phyloP scores from a whole-genome alignment of 1,139 yeast genomes.

The Entelexis paramagnoliae region DNA sequence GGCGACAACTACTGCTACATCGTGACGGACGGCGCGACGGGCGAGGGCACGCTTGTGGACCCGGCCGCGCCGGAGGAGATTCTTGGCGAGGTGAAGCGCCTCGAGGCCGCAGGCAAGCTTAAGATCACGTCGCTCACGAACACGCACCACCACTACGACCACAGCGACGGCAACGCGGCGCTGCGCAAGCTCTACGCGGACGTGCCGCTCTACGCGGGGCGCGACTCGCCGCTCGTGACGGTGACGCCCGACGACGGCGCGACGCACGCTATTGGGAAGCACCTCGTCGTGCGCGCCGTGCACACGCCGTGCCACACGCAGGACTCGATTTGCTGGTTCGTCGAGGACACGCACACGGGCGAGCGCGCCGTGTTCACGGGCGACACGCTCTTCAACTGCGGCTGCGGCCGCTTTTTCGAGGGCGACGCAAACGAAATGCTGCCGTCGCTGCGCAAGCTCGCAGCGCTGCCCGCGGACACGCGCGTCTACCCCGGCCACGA shows the following conservation, averaged over 20 bases:
- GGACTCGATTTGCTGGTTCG: constrained; percentile 84
- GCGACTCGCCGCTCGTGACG: constrained; percentile 59
- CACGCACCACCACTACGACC: constrained; percentile 94
- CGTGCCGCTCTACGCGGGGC: constrained; percentile 77
- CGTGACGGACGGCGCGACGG: constrained; percentile 55
- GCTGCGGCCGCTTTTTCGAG: constrained; percentile 95
- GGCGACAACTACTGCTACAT: constrained; percentile 89
- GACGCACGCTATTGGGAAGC: constrained; percentile 43
- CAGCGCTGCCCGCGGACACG: constrained; percentile 55
- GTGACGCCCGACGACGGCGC: constrained; percentile 59
- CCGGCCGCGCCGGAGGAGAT: constrained; percentile 76
- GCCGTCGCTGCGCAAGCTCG: constrained; percentile 50
- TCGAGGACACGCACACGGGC: constrained; percentile 48
- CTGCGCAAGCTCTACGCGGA: constrained; percentile 39
- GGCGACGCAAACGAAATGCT: constrained; percentile 81
- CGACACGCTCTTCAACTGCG: constrained; percentile 85
- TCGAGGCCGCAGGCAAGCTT: constrained; percentile 32
- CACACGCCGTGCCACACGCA: constrained; percentile 98
- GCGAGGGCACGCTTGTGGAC: constrained; percentile 74
- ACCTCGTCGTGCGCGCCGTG: constrained; percentile 61
- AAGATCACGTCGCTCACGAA: constrained; percentile 67
- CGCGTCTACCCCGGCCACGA: constrained; percentile 87
- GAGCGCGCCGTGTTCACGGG: constrained; percentile 84
- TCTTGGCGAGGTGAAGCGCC: constrained; percentile 35
- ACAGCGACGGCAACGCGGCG: constrained; percentile 72